phyloP scores from a whole-genome alignment of 352 stramenopile genomes.

The Phytophthora citrophthora region DNA sequence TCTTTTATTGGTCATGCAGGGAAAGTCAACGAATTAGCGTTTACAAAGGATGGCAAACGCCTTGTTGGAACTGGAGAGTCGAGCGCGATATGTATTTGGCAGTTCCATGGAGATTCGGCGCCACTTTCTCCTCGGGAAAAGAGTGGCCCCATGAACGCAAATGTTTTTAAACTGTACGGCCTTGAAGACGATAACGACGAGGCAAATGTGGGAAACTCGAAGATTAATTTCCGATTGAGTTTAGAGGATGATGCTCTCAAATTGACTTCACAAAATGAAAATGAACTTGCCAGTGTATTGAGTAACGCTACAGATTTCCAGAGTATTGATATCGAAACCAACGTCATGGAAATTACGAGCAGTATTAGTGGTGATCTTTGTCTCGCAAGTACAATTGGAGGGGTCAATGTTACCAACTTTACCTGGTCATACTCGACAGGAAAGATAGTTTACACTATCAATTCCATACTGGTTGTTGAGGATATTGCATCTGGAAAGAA shows the following conservation, averaged over 20 bases:
- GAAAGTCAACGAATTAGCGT: conserved; percentile 42
- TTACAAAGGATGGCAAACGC: conserved; percentile 47
- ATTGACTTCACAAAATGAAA: conserved; percentile 7
- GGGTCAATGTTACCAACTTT: conserved; percentile 23
- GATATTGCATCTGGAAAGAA: conserved; percentile 35
- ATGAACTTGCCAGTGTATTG: conserved; percentile 11
- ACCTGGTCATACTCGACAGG: conserved; percentile 44
- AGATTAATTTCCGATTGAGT: conserved; percentile 41
- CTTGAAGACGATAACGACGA: not conserved
- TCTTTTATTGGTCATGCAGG: conserved; percentile 56
- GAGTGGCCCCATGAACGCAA: not conserved
- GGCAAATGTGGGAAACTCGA: conserved; percentile 16
- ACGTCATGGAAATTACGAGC: not conserved
- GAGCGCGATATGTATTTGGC: conserved; percentile 64
- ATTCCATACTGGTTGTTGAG: conserved; percentile 40
- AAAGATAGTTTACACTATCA: conserved; percentile 36
- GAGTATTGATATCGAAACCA: conserved; percentile 1
- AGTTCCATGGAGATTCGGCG: conserved; percentile 54
- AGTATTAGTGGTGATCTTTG: conserved; percentile 5
- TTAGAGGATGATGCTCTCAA: conserved; percentile 48
- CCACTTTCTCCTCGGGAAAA: conserved; percentile 20
- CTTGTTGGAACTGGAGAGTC: conserved; percentile 53
- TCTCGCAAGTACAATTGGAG: conserved; percentile 18
- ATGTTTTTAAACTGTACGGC: not conserved
- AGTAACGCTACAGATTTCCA: conserved; percentile 6